Evolutionary conservation across 495 filamentous ascomycete genomes (phyloP), one percentile per base, ranked within the genome.

Genomic region (Talaromyces stipitatus): DNA sequence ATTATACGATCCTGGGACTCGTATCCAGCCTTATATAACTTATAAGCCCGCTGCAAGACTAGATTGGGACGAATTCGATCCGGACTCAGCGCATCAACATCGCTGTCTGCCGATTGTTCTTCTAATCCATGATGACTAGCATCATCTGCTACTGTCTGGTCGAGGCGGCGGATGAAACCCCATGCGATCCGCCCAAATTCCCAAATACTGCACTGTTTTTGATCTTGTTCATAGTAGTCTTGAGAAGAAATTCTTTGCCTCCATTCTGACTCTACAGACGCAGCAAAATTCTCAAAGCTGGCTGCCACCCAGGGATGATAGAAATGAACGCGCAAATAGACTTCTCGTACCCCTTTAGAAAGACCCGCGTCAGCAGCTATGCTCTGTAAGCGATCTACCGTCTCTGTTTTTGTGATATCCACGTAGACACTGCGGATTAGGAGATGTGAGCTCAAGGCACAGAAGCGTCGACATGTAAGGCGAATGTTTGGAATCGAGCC

Each of bases 251-350:
- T 24, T 27, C 45, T 48, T 23, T 53, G 24, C 16, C 16, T 11
- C 50, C 50, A 53, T 33, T 53, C 26, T 33, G 50, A 29, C 18
- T 30, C 29, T 11, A 53, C n/a, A 20, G 50, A n/a, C 3, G 26
- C 2, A 18, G n/a, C 50, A 23, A 53, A 53, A n/a, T 53, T 53
- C 27, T 33, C 26, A 27, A 20, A 33, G 8, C n/a, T 53, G 6
- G 27, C 29, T 29, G 50, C 50, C 14, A 53, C 50, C 50, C 50
- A 53, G 29, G 50, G 16, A 53, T 53, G 50, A 53, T 53, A 53
- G 29, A 53, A 53, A 33, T 53, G 28, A 29, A 53, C 3, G 9
- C 50, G 50, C 10, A 53, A 18, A 33, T 53, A 20, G n/a, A 53
- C 26, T 41, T 41, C 36, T 18, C 36, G 36, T 7, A 41, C 36